Conservation (phyloP, 306 rosid genomes). For the Inga leiocalycina region DNA sequence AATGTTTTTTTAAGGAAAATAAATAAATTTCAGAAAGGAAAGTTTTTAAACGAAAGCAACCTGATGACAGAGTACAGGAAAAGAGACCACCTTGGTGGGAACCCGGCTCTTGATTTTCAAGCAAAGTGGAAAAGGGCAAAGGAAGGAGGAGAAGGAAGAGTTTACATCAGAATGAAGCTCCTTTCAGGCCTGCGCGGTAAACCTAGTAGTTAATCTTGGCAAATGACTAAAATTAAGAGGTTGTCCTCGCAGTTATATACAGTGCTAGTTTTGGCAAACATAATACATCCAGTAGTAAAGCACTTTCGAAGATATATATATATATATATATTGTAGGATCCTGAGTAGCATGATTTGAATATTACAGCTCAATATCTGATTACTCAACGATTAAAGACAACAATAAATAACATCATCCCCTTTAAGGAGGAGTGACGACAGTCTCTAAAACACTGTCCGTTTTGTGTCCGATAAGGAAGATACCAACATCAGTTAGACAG, state of each 20-base stretch:
- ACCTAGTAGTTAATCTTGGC: slow-evolving; percentile 28
- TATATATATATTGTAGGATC: slow-evolving; percentile 31
- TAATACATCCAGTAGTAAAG: slow-evolving; percentile 22
- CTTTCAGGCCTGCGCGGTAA: slow-evolving; percentile 17
- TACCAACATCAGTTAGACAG: neutral
- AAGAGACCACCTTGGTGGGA: neutral
- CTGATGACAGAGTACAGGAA: neutral
- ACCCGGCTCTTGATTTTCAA: slow-evolving; percentile 18
- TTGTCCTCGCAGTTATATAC: slow-evolving; percentile 34
- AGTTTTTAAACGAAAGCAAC: slow-evolving; percentile 12
- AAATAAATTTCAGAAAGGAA: neutral
- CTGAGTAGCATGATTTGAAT: slow-evolving; percentile 29
- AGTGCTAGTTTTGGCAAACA: slow-evolving; percentile 44
- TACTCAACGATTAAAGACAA: slow-evolving; percentile 26
- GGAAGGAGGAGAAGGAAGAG: neutral
- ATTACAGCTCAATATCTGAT: slow-evolving; percentile 12
- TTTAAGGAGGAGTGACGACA: neutral
- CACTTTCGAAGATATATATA: slow-evolving; percentile 22
- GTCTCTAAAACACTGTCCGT: neutral
- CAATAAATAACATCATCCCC: slow-evolving; percentile 24
- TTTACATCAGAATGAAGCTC: slow-evolving; percentile 1
- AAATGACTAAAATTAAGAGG: slow-evolving; percentile 30
- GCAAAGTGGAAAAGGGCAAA: slow-evolving; percentile 26
- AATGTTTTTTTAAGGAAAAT: neutral
- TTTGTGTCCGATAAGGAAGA: slow-evolving; percentile 17